Evolutionary conservation across 1,284 basidiomycete species (phyloP), one percentile per base, ranked within the genome.

Genomic region (Ceratobasidium sp.): DNA sequence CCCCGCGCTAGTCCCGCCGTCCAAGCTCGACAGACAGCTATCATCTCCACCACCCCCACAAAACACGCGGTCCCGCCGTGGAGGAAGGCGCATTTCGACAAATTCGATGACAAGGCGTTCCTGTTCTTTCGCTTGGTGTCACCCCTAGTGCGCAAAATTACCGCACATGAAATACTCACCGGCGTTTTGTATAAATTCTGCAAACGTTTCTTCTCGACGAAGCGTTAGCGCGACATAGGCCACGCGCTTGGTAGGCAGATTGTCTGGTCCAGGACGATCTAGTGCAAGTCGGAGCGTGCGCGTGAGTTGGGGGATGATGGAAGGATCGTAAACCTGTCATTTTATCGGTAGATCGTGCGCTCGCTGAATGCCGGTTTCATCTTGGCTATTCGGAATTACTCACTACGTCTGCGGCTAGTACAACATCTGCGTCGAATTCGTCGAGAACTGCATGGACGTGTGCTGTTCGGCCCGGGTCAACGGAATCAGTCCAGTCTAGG

Each of bases 401-500:
- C 64, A 90, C 90, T 54, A 92, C 81, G 77, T 92, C 91, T 44
- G 91, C 88, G 14, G 90, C 90, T 1, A 92, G 76, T 33, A 92
- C 81, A 0, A 91, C 70, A 54, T 90, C 86, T 2, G 84, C 81
- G 25, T 82, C 76, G 3, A 84, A 79, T 38, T 83, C 81, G 6
- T 82, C 76, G 1, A 91, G 77, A 3, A 84, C 75, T 1, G 77
- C 75, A 12, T 71, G 54, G 61, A 79, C 18, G 81, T 73, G 18
- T 64, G 74, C 28, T 48, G 73, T 36, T 76, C 73, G 75, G 28
- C 48, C 18, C 14, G 78, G 75, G 0, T 76, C 81, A n/a, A 85
- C 74, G 2, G 88, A 85, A 74, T 87, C 84, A 7, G 81, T 81
- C 91, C 91, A 92, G 78, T 92, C 88, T 12, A 92, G 77, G 5